Conservation (phyloP, 495 filamentous ascomycete species). For the Peziza echinospora region DNA sequence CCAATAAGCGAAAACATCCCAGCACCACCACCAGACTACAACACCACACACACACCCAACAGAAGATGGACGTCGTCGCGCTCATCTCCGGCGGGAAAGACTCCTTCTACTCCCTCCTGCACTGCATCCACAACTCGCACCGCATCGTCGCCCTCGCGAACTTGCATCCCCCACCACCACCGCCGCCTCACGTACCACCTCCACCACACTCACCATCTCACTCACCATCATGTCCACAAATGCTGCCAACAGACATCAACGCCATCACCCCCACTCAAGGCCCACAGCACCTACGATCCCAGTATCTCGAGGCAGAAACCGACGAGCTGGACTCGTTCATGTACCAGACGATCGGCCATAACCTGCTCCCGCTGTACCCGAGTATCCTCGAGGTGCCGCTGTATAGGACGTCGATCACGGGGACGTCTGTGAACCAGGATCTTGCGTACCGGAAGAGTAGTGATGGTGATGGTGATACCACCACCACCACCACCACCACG, state of each 20-base stretch:
- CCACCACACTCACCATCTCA: slow-evolving; percentile 1
- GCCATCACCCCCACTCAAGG: not conserved
- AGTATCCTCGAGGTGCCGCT: slow-evolving; percentile 54
- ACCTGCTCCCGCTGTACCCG: slow-evolving; percentile 66
- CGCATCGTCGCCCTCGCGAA: slow-evolving; percentile 74
- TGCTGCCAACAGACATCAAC: slow-evolving; percentile 1
- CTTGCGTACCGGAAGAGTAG: slow-evolving; percentile 29
- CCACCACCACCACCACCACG: not conserved
- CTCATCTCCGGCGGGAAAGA: slow-evolving; percentile 94
- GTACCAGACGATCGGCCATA: slow-evolving; percentile 94
- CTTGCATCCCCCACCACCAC: slow-evolving; percentile 38
- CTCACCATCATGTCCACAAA: not conserved
- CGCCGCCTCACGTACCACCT: not conserved
- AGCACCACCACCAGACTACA: not conserved
- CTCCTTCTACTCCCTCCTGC: slow-evolving; percentile 79
- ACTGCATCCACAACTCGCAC: slow-evolving; percentile 73
- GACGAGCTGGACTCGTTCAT: slow-evolving; percentile 78
- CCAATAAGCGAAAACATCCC: too few species aligned
- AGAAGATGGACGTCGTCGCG: slow-evolving; percentile 50
- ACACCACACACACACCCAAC: not conserved
- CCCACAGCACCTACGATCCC: not conserved
- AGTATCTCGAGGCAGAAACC: not conserved
- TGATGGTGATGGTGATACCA: not conserved
- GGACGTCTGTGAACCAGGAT: slow-evolving; percentile 40
- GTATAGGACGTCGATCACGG: slow-evolving; percentile 52